These are phyloP conservation scores for Lasiosphaeriaceae sp. DNA, from an alignment of 495 filamentous ascomycete genomes.

Conservation along the genomic window DNA sequence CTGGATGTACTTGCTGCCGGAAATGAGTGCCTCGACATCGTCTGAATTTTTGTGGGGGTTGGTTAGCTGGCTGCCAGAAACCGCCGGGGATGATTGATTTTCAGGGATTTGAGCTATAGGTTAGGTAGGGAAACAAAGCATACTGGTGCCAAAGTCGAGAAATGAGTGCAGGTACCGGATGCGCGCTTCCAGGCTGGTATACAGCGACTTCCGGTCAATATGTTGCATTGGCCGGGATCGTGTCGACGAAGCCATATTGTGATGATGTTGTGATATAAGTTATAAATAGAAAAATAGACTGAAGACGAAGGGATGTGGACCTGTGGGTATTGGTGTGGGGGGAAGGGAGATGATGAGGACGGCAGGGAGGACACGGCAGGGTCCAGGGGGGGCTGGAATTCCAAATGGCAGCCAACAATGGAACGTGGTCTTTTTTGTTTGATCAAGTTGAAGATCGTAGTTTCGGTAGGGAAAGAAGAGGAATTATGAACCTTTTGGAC, in stretches of 20 bases:
- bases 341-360: too few relatives aligned
- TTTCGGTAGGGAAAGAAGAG: neutral
- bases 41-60: slow-evolving; percentile 39
- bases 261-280: neutral
- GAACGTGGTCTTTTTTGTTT: too few relatives aligned
- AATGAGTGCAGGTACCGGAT: slow-evolving; percentile 69
- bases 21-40: slow-evolving; percentile 62
- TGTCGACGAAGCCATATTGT: slow-evolving; percentile 27
- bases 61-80: too few relatives aligned
- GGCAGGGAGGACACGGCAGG: too few relatives aligned
- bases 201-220: slow-evolving; percentile 65
- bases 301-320: neutral
- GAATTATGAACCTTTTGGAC: neutral
- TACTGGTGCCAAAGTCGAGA: slow-evolving; percentile 67
- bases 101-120: neutral
- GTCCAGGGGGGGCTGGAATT: too few relatives aligned
- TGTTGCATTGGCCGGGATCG: slow-evolving; percentile 45
- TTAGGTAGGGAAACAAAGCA: neutral
- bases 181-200: slow-evolving; percentile 61
- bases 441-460: too few relatives aligned
- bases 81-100: neutral
- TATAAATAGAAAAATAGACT: neutral
- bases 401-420: too few relatives aligned
- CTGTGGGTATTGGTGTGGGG: too few relatives aligned
- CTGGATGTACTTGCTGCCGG: slow-evolving; percentile 69